Percentiles rank a stretch among this genome's conserved stretches.
Conservation (phyloP, 176 grass and related monocot species). For the Cocos nucifera region DNA sequence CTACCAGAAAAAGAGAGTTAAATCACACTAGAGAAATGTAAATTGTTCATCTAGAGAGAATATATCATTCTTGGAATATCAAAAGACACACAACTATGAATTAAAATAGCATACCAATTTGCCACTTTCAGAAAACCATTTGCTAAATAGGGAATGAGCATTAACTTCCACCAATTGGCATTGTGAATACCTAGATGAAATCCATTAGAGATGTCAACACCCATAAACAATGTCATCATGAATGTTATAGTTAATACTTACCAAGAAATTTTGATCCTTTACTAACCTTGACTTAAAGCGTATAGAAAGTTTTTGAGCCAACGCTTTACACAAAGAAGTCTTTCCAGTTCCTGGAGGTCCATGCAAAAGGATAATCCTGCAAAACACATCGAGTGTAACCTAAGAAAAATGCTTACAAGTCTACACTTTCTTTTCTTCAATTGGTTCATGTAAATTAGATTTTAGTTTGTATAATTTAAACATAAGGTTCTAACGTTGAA, state of each 20-base stretch:
- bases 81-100: not conserved
- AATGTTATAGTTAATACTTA: constrained; percentile 7
- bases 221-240: not conserved
- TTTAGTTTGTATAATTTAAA: too few species aligned
- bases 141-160: constrained; percentile 99
- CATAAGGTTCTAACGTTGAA: too few species aligned
- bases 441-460: too few species aligned
- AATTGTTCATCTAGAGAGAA: too few species aligned
- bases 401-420: not conserved
- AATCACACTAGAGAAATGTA: too few species aligned
- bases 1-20: too few species aligned
- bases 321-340: constrained; percentile 96
- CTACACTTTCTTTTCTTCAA: too few species aligned
- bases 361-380: constrained; percentile 96
- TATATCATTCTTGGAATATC: not conserved
- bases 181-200: constrained; percentile 66
- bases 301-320: constrained; percentile 98
- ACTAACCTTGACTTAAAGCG: constrained; percentile 70
- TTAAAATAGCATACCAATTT: constrained; percentile 74
- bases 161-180: constrained; percentile 96
- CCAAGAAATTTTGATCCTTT: constrained; percentile 10
- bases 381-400: constrained; percentile 15
- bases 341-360: constrained; percentile 98
- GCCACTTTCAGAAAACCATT: constrained; percentile 99
- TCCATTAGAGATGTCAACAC: constrained; percentile 13